These are phyloP conservation scores for Talaromyces sp. DNA, from an alignment of 2,329 filamentous ascomycete species.

Conservation along the genomic window DNA sequence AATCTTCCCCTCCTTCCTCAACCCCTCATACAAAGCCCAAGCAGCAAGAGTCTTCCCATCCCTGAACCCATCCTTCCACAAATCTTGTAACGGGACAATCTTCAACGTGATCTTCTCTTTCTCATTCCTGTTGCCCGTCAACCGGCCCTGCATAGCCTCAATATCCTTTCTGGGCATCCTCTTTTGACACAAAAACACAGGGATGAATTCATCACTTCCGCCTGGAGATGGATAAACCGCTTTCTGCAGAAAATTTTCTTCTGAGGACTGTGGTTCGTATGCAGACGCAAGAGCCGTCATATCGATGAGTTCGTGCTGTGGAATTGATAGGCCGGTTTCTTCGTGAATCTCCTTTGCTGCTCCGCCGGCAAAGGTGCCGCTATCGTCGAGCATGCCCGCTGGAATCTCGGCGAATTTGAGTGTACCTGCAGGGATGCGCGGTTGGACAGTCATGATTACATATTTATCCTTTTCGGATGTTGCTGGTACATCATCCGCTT, in stretches of 20 bases:
- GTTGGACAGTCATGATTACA: slow-evolving; percentile 53
- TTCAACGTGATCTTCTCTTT: slow-evolving; percentile 57
- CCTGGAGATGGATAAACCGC: slow-evolving; percentile 53
- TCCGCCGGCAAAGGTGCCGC: slow-evolving; percentile 49
- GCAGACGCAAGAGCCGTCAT: slow-evolving; percentile 49
- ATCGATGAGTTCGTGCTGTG: slow-evolving; percentile 47
- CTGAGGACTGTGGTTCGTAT: slow-evolving; percentile 10
- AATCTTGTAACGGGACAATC: slow-evolving; percentile 45
- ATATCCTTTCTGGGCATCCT: slow-evolving; percentile 46
- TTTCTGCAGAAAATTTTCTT: slow-evolving; percentile 40
- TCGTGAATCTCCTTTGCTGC: slow-evolving; percentile 55
- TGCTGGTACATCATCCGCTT: slow-evolving; percentile 45
- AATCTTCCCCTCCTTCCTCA: slow-evolving; percentile 46
- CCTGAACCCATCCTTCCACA: slow-evolving; percentile 52
- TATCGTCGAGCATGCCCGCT: slow-evolving; percentile 57
- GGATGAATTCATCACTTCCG: slow-evolving; percentile 56
- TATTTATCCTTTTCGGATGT: slow-evolving; percentile 41
- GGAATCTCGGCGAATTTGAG: slow-evolving; percentile 54
- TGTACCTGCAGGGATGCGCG: slow-evolving; percentile 53
- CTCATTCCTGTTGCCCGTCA: slow-evolving; percentile 51
- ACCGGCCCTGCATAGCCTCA: slow-evolving; percentile 46
- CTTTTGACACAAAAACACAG: slow-evolving; percentile 53
- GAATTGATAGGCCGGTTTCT: slow-evolving; percentile 52
- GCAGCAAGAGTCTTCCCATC: slow-evolving; percentile 55
- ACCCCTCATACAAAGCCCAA: slow-evolving; percentile 51